Evolutionary conservation across 2,329 filamentous ascomycete genomes (phyloP), one percentile per base, ranked within the genome.

Genomic region (Ophidiomyces ophidiicola): DNA sequence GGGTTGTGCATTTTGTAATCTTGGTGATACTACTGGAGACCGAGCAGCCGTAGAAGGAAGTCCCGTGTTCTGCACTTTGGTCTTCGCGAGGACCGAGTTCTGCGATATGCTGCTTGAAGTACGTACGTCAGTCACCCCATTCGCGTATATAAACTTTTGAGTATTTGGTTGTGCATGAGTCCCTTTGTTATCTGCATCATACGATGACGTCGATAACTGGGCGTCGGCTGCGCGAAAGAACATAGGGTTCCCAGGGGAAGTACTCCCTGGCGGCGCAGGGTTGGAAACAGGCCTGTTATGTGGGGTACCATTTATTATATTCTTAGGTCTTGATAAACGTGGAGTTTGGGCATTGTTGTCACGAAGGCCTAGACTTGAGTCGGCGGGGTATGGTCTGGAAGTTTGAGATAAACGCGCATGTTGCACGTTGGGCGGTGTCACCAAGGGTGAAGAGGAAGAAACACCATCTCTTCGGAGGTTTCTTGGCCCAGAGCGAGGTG

Each of bases 161-260:
- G 46, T 39, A 41, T 56, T 58, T 19, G 36, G 45, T 23, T 47
- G 48, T 14, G 47, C 41, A 33, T 24, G 32, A 18, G 18, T 52
- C 14, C 52, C 48, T 26, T 54, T 53, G 41, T 5, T n/a, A 44
- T 37, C 58, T 18, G 46, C 32, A 17, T 63, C 58, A 18, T 39
- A 30, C 3, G 56, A 55, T n/a, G 62, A 63, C 21, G 62, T 61
- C 19, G 63, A 48, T 15, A 66, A 60, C 50, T 73, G 78, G 26
- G 72, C 81, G 50, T 94, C 84, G 56, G 78, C 84, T 19, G 87
- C 90, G 57, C 92, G 87, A 58, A 98, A 94, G 70, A 96, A 96
- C 64, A 85, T 88, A 38, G 79, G 62, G 21, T 33, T 35, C 11
- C 52, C 55, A 11, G 56, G 47, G 4, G 56, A 45, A 29, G 55